phyloP scores from a whole-genome alignment of 345 rosid genomes.

The Melaleuca quinquenervia region DNA sequence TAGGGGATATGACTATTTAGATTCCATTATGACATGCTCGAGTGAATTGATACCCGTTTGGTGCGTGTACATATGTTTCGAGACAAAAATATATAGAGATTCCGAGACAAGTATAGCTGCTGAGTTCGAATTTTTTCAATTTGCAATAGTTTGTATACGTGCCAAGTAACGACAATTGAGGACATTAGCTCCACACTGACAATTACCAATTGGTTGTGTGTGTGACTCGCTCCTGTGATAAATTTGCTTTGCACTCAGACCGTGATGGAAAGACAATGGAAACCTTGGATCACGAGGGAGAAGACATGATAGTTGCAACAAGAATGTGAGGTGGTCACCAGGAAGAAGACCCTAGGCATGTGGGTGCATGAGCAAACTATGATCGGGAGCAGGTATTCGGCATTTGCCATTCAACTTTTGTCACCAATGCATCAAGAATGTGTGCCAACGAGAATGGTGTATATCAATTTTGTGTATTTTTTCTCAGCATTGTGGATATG shows the following conservation, averaged over 20 bases:
- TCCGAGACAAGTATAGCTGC: neutral
- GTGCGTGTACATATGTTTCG: accelerated
- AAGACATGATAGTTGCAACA: too few species aligned
- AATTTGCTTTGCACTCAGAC: neutral
- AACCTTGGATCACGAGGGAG: too few species aligned
- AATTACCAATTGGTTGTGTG: neutral
- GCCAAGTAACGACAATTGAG: neutral
- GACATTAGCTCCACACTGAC: neutral
- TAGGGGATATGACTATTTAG: neutral
- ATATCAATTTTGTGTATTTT: neutral
- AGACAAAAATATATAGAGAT: neutral
- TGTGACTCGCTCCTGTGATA: neutral
- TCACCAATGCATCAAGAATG: too few species aligned
- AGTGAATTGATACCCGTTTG: too few species aligned
- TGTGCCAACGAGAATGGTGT: neutral
- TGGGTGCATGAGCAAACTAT: too few species aligned
- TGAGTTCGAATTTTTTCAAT: neutral
- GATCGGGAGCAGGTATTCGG: too few species aligned
- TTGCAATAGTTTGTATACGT: neutral
- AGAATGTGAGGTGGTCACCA: neutral
- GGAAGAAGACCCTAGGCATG: too few species aligned
- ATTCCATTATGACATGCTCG: neutral
- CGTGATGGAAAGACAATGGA: neutral
- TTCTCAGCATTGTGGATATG: neutral
- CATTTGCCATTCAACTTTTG: too few species aligned